Evolutionary conservation across 106 monocot genomes (phyloP), one percentile per base, ranked within the genome.

Genomic region (Cymbidium sinense): DNA sequence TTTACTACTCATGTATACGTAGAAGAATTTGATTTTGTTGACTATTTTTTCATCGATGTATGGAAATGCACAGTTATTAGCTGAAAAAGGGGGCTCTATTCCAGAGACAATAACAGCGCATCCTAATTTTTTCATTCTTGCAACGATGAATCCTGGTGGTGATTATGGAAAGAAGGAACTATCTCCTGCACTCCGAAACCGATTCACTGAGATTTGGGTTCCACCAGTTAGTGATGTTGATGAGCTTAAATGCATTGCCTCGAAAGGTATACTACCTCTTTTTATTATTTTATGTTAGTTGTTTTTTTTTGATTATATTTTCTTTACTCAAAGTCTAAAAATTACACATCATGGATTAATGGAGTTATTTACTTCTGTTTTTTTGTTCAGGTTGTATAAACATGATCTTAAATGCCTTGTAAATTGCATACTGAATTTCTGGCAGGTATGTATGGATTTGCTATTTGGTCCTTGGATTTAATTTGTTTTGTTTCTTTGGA

Each of bases 101-200:
- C 83, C 88, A 65, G 92, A 92, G 75, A 86, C 58, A 77, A 76
- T 98, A 79, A 87, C 78, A 33, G 89, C 94, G 36, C 88, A 98
- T 82, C 70, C 79, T 41, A 79, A 98, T 64, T 98, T 98, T 77
- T 90, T 94, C 54, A 76, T 98, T 55, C 82, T 98, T 70, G 94
- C 98, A 44, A 98, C 98, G 54, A 98, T 98, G 96, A 98, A 98
- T 86, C 96, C 96, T 70, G 96, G 96, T 76, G 96, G 96, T 77
- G 96, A 98, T 81, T 94, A 94, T 87, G 96, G 96, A 17, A 98
- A 98, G 74, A 98, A 98, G 76, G 96, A 98, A 35, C 84, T 98
- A 5, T 98, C 96, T 50, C 96, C 96, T 74, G 94, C 96, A 64
- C 84, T 98, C 39, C 79, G 94, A 73, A 98, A 98, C 79, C 86